These are phyloP conservation scores for Cenchrus purpureus DNA, from an alignment of 176 grass and related monocot species.

Conservation along the genomic window DNA sequence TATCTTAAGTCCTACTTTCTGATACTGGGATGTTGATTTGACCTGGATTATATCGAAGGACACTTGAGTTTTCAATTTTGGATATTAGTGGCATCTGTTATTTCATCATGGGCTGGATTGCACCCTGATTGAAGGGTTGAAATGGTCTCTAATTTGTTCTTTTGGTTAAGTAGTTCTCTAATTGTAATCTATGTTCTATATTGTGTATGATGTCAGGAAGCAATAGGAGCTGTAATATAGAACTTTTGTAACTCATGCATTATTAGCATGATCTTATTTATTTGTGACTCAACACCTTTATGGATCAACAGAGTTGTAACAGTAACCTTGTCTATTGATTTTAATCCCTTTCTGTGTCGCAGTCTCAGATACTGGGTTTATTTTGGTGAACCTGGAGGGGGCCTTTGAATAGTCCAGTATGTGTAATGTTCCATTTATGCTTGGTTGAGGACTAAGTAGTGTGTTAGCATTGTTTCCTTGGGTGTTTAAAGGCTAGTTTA, in stretches of 20 bases:
- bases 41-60: background rate
- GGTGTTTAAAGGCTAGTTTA: background rate
- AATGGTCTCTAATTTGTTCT: background rate
- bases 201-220: background rate
- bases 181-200: background rate
- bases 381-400: background rate
- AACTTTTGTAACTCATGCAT: background rate
- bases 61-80: background rate
- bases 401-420: background rate
- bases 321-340: background rate
- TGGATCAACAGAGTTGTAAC: background rate
- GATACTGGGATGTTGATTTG: background rate
- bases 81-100: background rate
- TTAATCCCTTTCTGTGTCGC: background rate
- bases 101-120: background rate
- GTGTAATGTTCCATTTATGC: background rate
- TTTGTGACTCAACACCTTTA: background rate
- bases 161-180: background rate
- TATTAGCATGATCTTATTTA: background rate
- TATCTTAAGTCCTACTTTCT: slow-evolving; percentile 1
- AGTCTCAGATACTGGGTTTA: background rate
- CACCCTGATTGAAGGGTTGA: background rate
- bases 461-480: background rate
- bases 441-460: background rate
- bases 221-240: background rate